Base-by-base conservation (phyloP, 495 filamentous ascomycete genomes). In the Bathelium albidoporum region DNA sequence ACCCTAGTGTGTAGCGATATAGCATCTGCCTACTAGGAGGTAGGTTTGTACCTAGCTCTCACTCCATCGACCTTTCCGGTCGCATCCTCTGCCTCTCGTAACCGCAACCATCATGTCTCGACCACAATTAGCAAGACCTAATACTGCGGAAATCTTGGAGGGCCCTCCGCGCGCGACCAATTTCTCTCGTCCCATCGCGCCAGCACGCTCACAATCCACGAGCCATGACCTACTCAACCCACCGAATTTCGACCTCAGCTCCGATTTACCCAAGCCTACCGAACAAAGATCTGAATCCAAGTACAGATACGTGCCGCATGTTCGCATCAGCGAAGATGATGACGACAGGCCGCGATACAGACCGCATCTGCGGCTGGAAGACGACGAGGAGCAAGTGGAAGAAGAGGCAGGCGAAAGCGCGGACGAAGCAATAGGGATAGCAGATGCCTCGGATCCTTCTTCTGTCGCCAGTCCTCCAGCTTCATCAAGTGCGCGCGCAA, bases 111-210 rank as follows among this genome's bases (percentile, higher is more conserved):
- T 3, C 5, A 55, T 55, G 49, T 55, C 49, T 9, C 49, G 49
- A 29, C 49, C 49, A 10, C 10, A 10, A 55, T 55, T 55, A 20
- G 49, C 4, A 29, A 55, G 49, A 29, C 49, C 49, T 4, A 29
- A 7, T 20, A 55, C 49, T 26, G 2, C 49, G 7, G 49, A 55
- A 55, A 24, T n/a, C 20, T 29, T 55, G 4, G 4, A n/a, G 20
- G 22, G 20, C 22, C 49, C 10, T 2, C 49, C 20, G 10, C 49
- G 49, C 49, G 29, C 49, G 29, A 55, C 49, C 4, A 55, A 55
- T 55, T 55, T 55, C 49, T 55, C 49, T 29, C 49, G 49, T 26
- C 49, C 49, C 49, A 55, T 55, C 2, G 49, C 49, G 29, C 49
- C 49, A 2, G 24, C 24, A 7, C 49, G 49, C 7, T 55, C 49